Evolutionary conservation across 306 rosid genomes (phyloP).

Genomic region (Glycine soja): DNA sequence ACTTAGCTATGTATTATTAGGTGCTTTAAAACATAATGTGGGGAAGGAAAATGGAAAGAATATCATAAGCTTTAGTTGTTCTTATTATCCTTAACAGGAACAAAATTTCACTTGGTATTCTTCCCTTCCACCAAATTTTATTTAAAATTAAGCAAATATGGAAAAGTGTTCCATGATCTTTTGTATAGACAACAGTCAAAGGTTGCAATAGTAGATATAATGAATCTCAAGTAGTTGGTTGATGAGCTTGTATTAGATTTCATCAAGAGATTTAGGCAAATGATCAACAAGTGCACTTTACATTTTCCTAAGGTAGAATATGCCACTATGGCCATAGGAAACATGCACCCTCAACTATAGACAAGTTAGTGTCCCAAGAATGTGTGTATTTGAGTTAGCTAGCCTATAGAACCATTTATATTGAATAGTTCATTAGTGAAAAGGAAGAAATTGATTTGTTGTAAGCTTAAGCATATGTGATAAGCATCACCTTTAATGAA

Average conservation of each 20-base stretch:
- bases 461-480: no score
- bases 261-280: not conserved
- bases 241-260: not conserved
- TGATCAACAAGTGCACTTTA: not conserved
- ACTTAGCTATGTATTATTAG: conserved; percentile 79
- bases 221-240: not conserved
- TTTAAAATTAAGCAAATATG: not conserved
- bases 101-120: not conserved
- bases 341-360: not conserved
- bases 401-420: not conserved
- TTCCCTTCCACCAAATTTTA: not conserved
- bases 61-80: no score
- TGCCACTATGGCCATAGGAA: not conserved
- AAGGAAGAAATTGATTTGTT: not conserved
- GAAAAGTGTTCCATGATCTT: not conserved
- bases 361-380: not conserved
- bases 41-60: no score
- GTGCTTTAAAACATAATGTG: no score
- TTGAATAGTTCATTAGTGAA: not conserved
- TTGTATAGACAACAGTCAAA: not conserved
- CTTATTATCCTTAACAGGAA: not conserved
- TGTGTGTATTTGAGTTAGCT: not conserved
- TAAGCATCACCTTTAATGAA: no score
- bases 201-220: not conserved
- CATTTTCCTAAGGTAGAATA: not conserved